These are phyloP conservation scores for Cerioporus squamosus DNA, from an alignment of 1,284 basidiomycete genomes.

Conservation along the genomic window DNA sequence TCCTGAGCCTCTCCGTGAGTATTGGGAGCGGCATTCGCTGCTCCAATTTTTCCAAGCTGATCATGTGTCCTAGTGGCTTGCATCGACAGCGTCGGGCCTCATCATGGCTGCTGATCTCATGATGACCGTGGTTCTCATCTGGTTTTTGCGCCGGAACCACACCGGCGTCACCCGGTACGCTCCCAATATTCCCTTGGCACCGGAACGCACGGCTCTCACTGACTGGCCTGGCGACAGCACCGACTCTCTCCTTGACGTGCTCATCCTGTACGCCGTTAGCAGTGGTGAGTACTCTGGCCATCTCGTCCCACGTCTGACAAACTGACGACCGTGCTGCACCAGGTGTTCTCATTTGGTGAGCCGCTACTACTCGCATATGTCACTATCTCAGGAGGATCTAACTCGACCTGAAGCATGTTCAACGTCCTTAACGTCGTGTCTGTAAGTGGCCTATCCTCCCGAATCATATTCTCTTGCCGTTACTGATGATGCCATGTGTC, in stretches of 20 bases:
- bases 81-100: neutral
- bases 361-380: neutral
- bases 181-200: neutral
- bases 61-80: slow-evolving; percentile 3
- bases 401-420: neutral
- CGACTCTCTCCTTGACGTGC: slow-evolving; percentile 7
- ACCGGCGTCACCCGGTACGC: slow-evolving; percentile 9
- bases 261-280: slow-evolving; percentile 10
- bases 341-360: slow-evolving; percentile 13
- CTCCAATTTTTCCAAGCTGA: too few species aligned
- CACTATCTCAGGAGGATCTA: too few species aligned
- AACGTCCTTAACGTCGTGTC: slow-evolving; percentile 10
- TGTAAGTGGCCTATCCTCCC: neutral
- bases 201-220: neutral
- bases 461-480: neutral
- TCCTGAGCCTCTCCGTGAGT: slow-evolving; percentile 4
- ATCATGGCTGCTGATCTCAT: slow-evolving; percentile 11
- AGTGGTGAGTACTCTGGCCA: slow-evolving; percentile 1
- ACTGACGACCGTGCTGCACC: neutral
- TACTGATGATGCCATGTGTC: neutral
- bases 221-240: neutral
- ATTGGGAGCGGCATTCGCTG: neutral
- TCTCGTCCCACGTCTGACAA: neutral
- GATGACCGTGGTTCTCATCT: slow-evolving; percentile 10
- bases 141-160: neutral